Evolutionary conservation across 2,329 filamentous ascomycete species (phyloP), one percentile per base, ranked within the genome.

Genomic region (Fusarium sterilihyphosum): DNA sequence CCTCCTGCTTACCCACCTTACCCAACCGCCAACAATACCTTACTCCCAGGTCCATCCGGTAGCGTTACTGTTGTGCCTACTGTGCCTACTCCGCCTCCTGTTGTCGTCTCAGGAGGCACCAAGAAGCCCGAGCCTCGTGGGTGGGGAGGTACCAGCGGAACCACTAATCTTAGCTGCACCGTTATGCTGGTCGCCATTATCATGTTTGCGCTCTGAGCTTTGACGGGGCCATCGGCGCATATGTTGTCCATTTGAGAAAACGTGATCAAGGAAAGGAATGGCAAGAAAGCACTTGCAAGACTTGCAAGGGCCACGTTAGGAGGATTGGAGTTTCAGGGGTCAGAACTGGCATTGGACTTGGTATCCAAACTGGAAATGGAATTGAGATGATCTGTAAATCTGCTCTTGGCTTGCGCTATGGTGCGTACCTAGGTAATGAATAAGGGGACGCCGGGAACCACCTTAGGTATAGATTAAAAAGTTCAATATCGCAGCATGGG

Each of bases 111-210:
- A 33, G 79, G 77, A 35, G 80, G 78, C 8, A 78, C 71, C 65
- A 83, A 82, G 78, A 79, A 79, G 66, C 77, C 79, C 5, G 77
- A 80, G 65, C 81, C 79, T 40, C 74, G 75, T 46, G 78, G 78
- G 38, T 80, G 79, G 65, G 79, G 78, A 10, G 71, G 72, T 31
- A 73, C 74, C 63, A 82, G 77, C 58, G 77, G 78, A 65, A 78
- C 77, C 26, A 78, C 81, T 67, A 80, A 81, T 62, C 75, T 84
- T 33, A 78, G 80, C 46, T 83, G 81, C 69, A 73, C 79, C 43
- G 73, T 84, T 71, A 80, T 85, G 80, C 73, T 84, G 60, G 66
- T 83, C 43, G 81, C 80, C 18, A 76, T 76, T 52, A 71, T 83
- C 57, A 79, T 82, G 77, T 79, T 82, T 44, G 65, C 81, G 52